Evolutionary conservation across 192 early-diverging fungal species (phyloP).

Genomic region (Coemansia sp.): DNA sequence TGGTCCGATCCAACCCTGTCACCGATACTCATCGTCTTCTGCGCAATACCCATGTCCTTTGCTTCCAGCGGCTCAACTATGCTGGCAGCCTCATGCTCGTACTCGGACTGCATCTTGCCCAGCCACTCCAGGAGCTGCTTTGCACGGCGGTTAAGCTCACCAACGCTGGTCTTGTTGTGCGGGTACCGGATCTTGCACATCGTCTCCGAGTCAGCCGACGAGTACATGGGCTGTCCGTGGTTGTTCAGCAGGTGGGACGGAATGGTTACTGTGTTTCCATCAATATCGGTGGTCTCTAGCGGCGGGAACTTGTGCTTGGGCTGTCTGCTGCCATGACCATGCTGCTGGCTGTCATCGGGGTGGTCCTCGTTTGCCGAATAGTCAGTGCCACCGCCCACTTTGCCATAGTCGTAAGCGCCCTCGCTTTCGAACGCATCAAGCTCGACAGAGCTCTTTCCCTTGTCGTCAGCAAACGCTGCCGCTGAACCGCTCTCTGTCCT

Average conservation of each 20-base stretch:
- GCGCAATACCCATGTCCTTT: background rate
- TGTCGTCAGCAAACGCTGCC: background rate
- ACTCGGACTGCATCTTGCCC: slow-evolving; percentile 51
- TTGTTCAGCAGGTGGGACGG: slow-evolving; percentile 41
- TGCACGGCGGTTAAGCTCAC: slow-evolving; percentile 43
- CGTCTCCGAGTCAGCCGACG: slow-evolving; percentile 32
- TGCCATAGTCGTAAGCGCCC: background rate
- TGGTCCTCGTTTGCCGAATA: background rate
- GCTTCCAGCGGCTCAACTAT: slow-evolving; percentile 14
- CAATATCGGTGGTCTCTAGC: slow-evolving; percentile 30
- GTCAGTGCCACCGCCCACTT: background rate
- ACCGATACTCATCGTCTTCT: background rate
- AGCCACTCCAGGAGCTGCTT: slow-evolving; percentile 56
- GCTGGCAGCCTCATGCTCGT: slow-evolving; percentile 39
- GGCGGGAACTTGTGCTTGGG: slow-evolving; percentile 41
- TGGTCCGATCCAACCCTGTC: slow-evolving; percentile 4
- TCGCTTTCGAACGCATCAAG: background rate
- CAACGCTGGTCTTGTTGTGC: slow-evolving; percentile 28
- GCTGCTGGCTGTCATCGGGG: slow-evolving; percentile 1
- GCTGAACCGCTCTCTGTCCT: background rate
- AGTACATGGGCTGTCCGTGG: slow-evolving; percentile 46
- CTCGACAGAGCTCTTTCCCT: background rate
- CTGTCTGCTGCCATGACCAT: slow-evolving; percentile 7
- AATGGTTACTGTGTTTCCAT: slow-evolving; percentile 36
- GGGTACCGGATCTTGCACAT: slow-evolving; percentile 53